Percentiles rank a stretch among this genome's conserved stretches.
Conservation (phyloP, 345 rosid genomes). For the Salix suchowensis region DNA sequence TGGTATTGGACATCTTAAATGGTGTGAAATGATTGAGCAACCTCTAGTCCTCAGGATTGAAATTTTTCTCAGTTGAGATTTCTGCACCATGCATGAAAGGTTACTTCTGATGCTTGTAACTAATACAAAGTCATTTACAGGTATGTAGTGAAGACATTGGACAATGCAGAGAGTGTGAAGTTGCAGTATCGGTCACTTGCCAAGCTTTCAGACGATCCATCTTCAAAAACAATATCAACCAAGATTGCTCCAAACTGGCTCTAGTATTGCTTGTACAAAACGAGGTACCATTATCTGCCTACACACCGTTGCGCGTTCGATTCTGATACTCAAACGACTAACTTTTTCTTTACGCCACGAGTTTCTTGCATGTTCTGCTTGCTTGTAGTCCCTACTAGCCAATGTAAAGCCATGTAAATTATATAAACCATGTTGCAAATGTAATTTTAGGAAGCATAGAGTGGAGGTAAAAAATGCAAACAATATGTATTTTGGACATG, state of each 20-base stretch:
- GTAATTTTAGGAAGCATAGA: slow-evolving; percentile 15
- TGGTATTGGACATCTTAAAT: not conserved
- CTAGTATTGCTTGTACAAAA: slow-evolving; percentile 11
- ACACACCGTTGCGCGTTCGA: slow-evolving; percentile 1
- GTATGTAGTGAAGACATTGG: slow-evolving; percentile 91
- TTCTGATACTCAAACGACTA: slow-evolving; percentile 7
- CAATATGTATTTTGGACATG: slow-evolving; percentile 1
- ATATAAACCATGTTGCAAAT: slow-evolving; percentile 10
- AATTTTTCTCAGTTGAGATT: not conserved
- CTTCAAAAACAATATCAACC: slow-evolving; percentile 38
- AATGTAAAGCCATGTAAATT: slow-evolving; percentile 30
- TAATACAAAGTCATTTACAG: slow-evolving; percentile 28
- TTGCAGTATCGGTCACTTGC: slow-evolving; percentile 86
- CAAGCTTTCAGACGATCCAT: slow-evolving; percentile 47
- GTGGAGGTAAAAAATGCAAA: not conserved
- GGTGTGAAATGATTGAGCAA: not conserved
- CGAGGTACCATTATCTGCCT: not conserved
- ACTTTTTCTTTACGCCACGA: not conserved
- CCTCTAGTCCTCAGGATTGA: not conserved
- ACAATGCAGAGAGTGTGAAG: slow-evolving; percentile 87
- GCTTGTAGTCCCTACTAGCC: slow-evolving; percentile 7
- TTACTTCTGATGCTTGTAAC: not conserved
- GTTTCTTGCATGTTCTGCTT: not conserved
- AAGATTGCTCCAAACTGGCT: slow-evolving; percentile 64
- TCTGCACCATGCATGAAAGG: not conserved